Evolutionary conservation across 371 early-diverging fungal species (phyloP).

Genomic region (Phascolomyces articulosus): DNA sequence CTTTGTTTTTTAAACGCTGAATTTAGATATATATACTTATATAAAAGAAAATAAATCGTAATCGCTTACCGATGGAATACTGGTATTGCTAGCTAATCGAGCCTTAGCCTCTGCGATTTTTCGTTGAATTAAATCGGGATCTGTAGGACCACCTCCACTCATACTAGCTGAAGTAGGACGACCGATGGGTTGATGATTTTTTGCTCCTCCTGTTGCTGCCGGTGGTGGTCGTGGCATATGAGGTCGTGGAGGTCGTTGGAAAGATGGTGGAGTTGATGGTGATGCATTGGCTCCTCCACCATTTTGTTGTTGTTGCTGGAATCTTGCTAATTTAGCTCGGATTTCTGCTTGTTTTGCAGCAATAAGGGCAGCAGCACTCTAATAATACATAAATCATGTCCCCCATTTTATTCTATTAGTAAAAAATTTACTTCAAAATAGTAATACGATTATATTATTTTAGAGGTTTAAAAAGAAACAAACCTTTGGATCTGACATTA

Average conservation of each 20-base stretch:
- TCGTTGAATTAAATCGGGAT: constrained; percentile 38
- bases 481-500: neutral
- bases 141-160: constrained; percentile 13
- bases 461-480: too few species aligned
- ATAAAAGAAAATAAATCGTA: too few species aligned
- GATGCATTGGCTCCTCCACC: constrained; percentile 3
- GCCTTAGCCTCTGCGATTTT: constrained; percentile 57
- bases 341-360: constrained; percentile 45
- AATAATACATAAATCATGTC: too few species aligned
- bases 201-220: too few species aligned
- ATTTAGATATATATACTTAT: too few species aligned
- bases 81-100: constrained; percentile 20
- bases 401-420: neutral
- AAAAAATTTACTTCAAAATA: neutral
- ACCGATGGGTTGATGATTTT: neutral
- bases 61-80: too few species aligned
- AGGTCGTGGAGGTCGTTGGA: neutral
- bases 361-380: constrained; percentile 24
- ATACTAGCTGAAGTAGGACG: neutral
- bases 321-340: constrained; percentile 40
- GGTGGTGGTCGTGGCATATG: neutral
- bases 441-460: too few species aligned
- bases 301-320: constrained; percentile 34
- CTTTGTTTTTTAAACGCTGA: too few species aligned
- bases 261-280: neutral